phyloP scores from a whole-genome alignment of 306 rosid genomes.

The Rosa lucieae region DNA sequence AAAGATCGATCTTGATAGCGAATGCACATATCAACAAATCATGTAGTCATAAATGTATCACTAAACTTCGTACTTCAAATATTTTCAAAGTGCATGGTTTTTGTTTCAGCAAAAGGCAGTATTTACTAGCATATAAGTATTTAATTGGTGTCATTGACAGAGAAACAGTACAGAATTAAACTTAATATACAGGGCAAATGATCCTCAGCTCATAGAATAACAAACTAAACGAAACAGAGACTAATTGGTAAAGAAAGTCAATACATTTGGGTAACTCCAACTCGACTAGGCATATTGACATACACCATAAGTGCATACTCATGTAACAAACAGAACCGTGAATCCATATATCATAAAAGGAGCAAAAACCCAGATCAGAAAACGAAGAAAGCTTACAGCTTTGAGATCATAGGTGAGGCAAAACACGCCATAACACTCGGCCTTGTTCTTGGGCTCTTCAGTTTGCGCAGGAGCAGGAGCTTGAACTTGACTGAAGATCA shows the following conservation, averaged over 20 bases:
- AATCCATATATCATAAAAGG: background rate
- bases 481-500: slow-evolving; percentile 66
- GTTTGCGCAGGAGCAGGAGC: slow-evolving; percentile 43
- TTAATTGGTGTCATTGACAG: background rate
- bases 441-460: slow-evolving; percentile 51
- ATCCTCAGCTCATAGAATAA: background rate
- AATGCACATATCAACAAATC: background rate
- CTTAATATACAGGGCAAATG: background rate
- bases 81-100: background rate
- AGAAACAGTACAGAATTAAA: background rate
- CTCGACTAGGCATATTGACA: slow-evolving; percentile 29
- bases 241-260: background rate
- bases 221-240: background rate
- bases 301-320: slow-evolving; percentile 4
- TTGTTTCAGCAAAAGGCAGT: background rate
- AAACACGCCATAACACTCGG: slow-evolving; percentile 85
- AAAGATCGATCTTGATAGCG: background rate
- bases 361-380: slow-evolving; percentile 15
- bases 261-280: background rate
- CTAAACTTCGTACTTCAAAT: background rate
- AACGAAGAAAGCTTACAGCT: slow-evolving; percentile 55
- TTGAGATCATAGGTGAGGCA: slow-evolving; percentile 92
- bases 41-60: background rate
- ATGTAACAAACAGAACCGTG: slow-evolving; percentile 8
- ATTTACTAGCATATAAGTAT: background rate